Conservation (phyloP, 2,329 filamentous ascomycete genomes). For the Apiospora marii region DNA sequence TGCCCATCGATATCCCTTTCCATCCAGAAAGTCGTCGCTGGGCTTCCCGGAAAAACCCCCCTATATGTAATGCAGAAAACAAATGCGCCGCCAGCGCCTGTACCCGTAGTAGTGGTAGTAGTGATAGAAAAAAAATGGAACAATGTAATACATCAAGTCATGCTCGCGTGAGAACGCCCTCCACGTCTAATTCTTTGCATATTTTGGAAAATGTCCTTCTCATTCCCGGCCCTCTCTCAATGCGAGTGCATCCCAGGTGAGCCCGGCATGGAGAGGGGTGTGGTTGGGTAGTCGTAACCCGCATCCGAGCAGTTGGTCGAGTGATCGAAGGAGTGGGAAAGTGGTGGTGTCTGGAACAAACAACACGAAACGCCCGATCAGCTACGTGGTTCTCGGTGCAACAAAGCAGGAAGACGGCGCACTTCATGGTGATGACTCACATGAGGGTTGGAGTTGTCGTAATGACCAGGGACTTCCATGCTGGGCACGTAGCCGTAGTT, state of each 20-base stretch:
- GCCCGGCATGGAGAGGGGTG: conserved; percentile 76
- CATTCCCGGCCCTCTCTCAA: not conserved
- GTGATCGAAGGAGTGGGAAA: conserved; percentile 77
- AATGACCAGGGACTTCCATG: conserved; percentile 69
- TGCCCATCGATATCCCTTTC: conserved; percentile 15
- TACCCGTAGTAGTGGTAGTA: not conserved
- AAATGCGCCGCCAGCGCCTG: conserved; percentile 22
- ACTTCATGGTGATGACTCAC: conserved; percentile 65
- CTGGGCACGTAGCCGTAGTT: conserved; percentile 71
- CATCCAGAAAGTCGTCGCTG: conserved; percentile 10
- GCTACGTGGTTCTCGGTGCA: conserved; percentile 54
- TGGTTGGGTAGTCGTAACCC: conserved; percentile 71
- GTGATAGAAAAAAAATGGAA: not conserved
- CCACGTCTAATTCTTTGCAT: conserved; percentile 11
- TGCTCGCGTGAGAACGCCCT: conserved; percentile 20
- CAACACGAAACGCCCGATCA: conserved; percentile 47
- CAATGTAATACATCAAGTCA: conserved; percentile 17
- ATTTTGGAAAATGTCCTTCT: not conserved
- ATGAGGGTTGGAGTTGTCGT: conserved; percentile 75
- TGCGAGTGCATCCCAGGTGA: conserved; percentile 62
- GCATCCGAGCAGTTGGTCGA: conserved; percentile 69
- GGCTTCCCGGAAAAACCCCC: not conserved
- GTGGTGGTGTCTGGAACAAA: conserved; percentile 73
- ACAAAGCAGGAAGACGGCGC: conserved; percentile 45
- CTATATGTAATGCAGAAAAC: conserved; percentile 11